Evolutionary conservation across 257 asterid genomes (phyloP).

Genomic region (Lycium barbarum): DNA sequence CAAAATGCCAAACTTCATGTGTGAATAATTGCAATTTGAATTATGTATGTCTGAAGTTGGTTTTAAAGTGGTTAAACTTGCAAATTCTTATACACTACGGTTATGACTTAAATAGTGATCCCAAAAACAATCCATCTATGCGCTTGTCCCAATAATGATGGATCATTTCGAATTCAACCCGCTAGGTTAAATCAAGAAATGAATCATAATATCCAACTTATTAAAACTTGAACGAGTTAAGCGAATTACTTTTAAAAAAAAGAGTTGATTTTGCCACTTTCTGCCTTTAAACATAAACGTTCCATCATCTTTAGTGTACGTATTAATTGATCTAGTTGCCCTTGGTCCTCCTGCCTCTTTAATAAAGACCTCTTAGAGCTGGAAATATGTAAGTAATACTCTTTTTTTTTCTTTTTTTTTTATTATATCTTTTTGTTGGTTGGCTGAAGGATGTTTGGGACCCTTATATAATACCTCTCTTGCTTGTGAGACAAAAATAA

Average conservation of each 20-base stretch:
- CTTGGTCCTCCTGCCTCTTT: neutral
- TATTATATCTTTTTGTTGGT: neutral
- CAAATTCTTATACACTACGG: no score
- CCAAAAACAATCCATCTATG: no score
- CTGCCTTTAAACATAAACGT: neutral
- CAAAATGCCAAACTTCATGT: no score
- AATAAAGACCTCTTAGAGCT: neutral
- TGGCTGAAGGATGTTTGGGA: neutral
- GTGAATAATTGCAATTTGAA: no score
- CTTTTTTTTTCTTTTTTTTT: neutral
- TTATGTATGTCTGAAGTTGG: no score
- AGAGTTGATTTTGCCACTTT: neutral
- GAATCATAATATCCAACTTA: neutral
- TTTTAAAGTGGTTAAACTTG: no score
- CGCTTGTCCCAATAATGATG: neutral
- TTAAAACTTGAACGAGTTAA: neutral
- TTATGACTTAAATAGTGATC: no score
- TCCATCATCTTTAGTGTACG: neutral
- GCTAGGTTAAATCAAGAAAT: neutral
- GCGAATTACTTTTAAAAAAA: neutral
- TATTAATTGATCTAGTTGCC: neutral
- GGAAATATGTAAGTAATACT: neutral
- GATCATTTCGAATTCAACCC: neutral
- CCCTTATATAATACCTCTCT: neutral
- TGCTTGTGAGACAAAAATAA: conserved; percentile 12